These are phyloP conservation scores for Akanthomyces lecanii DNA, from an alignment of 2,329 filamentous ascomycete species.

Conservation along the genomic window DNA sequence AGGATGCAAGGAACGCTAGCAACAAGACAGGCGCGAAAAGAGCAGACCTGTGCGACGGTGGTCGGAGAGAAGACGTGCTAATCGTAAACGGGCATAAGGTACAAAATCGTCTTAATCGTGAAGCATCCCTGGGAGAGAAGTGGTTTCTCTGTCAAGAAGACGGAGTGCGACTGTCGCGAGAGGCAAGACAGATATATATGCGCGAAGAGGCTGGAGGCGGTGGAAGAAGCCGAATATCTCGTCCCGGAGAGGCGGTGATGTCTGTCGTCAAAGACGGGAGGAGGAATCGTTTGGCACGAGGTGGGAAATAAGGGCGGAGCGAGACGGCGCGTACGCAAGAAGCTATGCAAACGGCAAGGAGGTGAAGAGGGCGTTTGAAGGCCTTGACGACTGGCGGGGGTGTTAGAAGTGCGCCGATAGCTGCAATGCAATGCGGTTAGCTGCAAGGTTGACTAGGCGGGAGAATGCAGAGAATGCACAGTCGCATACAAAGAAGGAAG, in stretches of 20 bases:
- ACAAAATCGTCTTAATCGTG: slow-evolving; percentile 24
- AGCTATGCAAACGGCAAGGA: slow-evolving; percentile 10
- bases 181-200: slow-evolving; percentile 6
- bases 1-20: slow-evolving; percentile 4
- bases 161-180: not conserved
- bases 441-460: slow-evolving; percentile 27
- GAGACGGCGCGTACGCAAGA: not conserved
- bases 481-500: slow-evolving; percentile 6
- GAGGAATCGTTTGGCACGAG: not conserved
- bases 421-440: slow-evolving; percentile 32
- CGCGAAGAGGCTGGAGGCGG: not conserved
- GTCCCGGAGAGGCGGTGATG: slow-evolving; percentile 1
- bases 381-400: not conserved
- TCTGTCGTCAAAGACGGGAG: not conserved
- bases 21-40: not conserved
- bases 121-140: slow-evolving; percentile 18
- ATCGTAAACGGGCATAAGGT: slow-evolving; percentile 29
- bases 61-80: slow-evolving; percentile 21
- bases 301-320: not conserved
- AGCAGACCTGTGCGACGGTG: slow-evolving; percentile 6
- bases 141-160: not conserved
- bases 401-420: slow-evolving; percentile 23
- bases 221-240: not conserved
- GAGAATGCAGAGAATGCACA: not conserved
- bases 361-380: slow-evolving; percentile 1